phyloP scores from a whole-genome alignment of 1,284 basidiomycete genomes.

The Clitocybe nebularis region DNA sequence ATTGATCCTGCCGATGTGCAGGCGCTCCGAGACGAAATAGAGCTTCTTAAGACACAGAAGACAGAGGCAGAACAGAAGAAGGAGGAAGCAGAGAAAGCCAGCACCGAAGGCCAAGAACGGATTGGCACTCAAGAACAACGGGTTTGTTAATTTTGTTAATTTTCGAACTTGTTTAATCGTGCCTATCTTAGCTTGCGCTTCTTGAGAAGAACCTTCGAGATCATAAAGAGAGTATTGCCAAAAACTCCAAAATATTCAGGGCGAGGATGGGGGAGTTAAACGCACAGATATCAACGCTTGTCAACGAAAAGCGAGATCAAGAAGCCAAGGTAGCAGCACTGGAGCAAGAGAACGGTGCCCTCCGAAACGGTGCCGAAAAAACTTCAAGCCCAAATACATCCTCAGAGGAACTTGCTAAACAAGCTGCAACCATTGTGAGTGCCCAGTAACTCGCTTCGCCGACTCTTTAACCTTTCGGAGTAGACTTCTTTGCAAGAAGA shows the following conservation, averaged over 20 bases:
- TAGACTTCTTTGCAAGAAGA: constrained; percentile 58
- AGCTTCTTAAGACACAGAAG: constrained; percentile 46
- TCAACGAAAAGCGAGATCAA: constrained; percentile 32
- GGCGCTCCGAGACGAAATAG: constrained; percentile 71
- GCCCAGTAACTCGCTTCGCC: neutral
- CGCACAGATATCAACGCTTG: constrained; percentile 25
- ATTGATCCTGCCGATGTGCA: constrained; percentile 88
- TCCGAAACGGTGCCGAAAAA: constrained; percentile 31
- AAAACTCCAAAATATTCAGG: constrained; percentile 28
- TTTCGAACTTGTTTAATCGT: neutral
- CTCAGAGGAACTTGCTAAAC: constrained; percentile 28
- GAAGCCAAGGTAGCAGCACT: constrained; percentile 32
- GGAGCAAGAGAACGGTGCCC: constrained; percentile 35
- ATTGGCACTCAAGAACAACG: constrained; percentile 23
- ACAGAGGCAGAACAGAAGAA: constrained; percentile 35
- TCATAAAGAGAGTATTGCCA: constrained; percentile 31
- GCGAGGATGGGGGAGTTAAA: constrained; percentile 32
- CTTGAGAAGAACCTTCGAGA: constrained; percentile 32
- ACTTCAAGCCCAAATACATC: constrained; percentile 23
- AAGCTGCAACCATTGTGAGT: constrained; percentile 39
- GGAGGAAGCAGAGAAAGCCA: constrained; percentile 33
- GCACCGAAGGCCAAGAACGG: constrained; percentile 36
- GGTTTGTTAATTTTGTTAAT: constrained; percentile 9
- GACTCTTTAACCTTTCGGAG: constrained; percentile 1
- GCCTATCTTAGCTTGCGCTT: constrained; percentile 22